Base-by-base conservation (phyloP, 1,284 basidiomycete genomes). In the Cryptococcus floricola region DNA sequence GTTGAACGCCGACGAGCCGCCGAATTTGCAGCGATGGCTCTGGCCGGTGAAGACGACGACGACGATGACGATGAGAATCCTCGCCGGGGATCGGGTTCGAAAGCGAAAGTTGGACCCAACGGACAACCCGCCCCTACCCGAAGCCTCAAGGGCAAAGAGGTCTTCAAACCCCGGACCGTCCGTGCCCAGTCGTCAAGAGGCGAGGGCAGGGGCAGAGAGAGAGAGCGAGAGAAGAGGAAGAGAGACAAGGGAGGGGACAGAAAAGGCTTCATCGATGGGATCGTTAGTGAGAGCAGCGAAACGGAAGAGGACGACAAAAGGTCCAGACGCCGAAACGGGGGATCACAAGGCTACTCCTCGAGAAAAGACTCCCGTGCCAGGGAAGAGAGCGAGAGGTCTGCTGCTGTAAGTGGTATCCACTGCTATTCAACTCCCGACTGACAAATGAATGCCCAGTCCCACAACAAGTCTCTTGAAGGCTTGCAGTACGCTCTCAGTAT, bases 1-100 rank as follows among this genome's bases (percentile, higher is more conserved):
- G 75, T 77, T 39, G 76, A 77, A 59, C 66, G 76, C 4, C 63
- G 75, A n/a, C 70, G 74, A 27, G 73, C 65, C 2, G 66, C 69
- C 18, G 76, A 77, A 48, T 77, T 77, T 50, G 73, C 72, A 37
- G 74, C 73, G 8, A 67, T 71, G 69, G 69, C 69, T 6, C 55
- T 62, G 25, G 70, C 69, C 1, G 73, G 65, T 19, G 71, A 74
- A 42, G 71, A 74, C 50, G 69, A 69, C 28, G 67, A 69, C 28
- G 74, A 74, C n/a, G 71, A 75, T 12, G 72, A 74, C 7, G 73
- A 73, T 16, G 70, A 69, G 37, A 57, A 53, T 25, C 28, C 52
- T 28, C 19, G 54, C 3, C 50, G 56, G 28, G 56, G 53, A 10
- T 54, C 58, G 2, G 14, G 27, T 0, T 12, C 34, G 5, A 57